Base-by-base conservation (phyloP, 768 basidiomycete genomes). In the Suillus fuscotomentosus region DNA sequence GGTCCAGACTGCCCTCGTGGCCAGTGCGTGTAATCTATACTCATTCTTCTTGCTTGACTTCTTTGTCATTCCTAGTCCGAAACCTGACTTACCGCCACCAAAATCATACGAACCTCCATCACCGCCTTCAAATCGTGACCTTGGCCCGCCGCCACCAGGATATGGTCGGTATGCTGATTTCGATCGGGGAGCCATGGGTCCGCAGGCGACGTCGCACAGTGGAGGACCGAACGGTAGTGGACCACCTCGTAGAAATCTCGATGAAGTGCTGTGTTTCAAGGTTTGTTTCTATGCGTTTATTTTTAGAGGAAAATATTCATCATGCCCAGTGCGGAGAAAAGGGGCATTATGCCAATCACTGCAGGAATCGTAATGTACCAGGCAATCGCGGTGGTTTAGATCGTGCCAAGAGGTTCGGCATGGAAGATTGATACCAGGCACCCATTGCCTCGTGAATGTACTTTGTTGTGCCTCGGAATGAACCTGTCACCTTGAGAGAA, bases 261-360 rank as follows among this genome's bases (percentile, higher is more conserved):
- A 94, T 63, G 89, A 93, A 60, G 92, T 95, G 20, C 78, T 91
- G 50, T 95, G 94, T 72, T 94, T 94, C 82, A 95, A 93, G 85
- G 91, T 88, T 73, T 64, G 82, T 70, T 34, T 61, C 60, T 7
- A 10, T 54, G 62, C 45, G 31, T 41, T 51, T 68, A 34, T 59
- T 65, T 41, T 60, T 54, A 42, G 15, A 60, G 13, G 22, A 51
- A 60, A 57, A 63, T 42, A 60, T 41, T 68, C 63, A 61, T 59
- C 63, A 68, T 42, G 9, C 4, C 6, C 66, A 94, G 89, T 97
- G 95, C 71, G 93, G 93, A 43, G 89, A 94, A 75, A 90, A 91
- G 69, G 97, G 97, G 1, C 97, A 99, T 73, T 97, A 97, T 72
- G 96, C 96, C 22, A 97, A 97, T 73, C 88, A 92, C 70, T 97